Base-by-base conservation (phyloP, 257 asterid genomes). In the Capsicum chinense region DNA sequence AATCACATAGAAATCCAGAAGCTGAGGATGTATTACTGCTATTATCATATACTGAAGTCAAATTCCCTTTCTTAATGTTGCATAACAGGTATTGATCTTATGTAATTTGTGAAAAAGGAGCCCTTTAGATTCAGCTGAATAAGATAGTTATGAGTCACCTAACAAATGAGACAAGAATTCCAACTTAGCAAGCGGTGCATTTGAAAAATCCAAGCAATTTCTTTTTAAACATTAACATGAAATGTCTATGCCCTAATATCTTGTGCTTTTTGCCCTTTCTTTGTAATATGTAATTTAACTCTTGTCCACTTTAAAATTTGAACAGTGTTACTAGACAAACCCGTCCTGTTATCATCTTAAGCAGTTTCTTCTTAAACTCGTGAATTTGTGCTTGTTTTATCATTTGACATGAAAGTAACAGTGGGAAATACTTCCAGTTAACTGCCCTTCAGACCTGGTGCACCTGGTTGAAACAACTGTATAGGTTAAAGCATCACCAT, bases 391-490 rank as follows among this genome's bases (percentile, higher is more conserved):
- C 62, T 74, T 4, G 62, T 74, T 74, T 74, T 74, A 74, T 50
- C 47, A 21, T 74, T 74, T 74, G 81, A 50, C 19, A 74, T 74
- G 81, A 7, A 74, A 74, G 81, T 50, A 74, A 73, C 80, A 74
- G 62, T 33, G 13, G 47, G 81, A 50, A 6, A 74, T 50, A 33
- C 21, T 50, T 50, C 62, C 81, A 9, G 5, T 74, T 74, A 74
- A 50, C 39, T 74, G 60, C 52, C 62, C 33, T 60, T 4, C 88
- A 95, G 99, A 89, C 83, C 86, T 95, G 84, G 97, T 95, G 86
- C 91, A 85, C 87, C 85, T 94, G 80, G 95, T 93, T 21, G 98
- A 94, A 84, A 91, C 82, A 83, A 85, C 91, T 44, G 93, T 93
- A 26, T 54, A 89, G 88, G 84, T 84, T 68, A 16, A 94, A 94